Evolutionary conservation across 208 protist species (phyloP).

Genomic region (Wallacemonas sp.): DNA sequence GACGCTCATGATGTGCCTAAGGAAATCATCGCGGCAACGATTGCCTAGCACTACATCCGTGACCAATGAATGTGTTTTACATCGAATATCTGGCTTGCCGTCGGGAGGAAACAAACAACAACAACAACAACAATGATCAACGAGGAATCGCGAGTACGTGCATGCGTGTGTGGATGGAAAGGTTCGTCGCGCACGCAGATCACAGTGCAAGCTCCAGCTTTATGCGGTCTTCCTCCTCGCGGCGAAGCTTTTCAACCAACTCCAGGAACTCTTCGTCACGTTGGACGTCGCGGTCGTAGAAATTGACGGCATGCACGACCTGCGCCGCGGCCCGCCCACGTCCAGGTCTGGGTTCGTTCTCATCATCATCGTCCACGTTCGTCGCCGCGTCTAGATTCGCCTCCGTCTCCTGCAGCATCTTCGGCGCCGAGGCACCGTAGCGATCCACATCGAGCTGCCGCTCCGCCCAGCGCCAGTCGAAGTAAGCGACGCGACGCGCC

Average conservation of each 20-base stretch:
- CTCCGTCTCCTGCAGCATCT: slow-evolving; percentile 27
- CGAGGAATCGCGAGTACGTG: no score
- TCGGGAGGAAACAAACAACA: background rate
- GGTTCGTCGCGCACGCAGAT: background rate
- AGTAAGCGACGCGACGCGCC: slow-evolving; percentile 84
- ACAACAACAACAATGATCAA: background rate
- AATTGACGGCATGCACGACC: slow-evolving; percentile 27
- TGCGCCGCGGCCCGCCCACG: background rate
- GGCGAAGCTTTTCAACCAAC: slow-evolving; percentile 47
- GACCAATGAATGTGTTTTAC: no score
- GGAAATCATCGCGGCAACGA: no score
- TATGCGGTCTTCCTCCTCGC: slow-evolving; percentile 51
- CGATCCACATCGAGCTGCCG: slow-evolving; percentile 76
- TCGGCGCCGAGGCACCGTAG: slow-evolving; percentile 52
- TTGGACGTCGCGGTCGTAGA: slow-evolving; percentile 61
- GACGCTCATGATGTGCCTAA: no score
- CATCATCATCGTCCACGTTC: background rate
- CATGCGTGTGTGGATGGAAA: no score
- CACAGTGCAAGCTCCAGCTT: slow-evolving; percentile 21
- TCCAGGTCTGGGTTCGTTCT: background rate
- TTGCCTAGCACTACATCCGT: no score
- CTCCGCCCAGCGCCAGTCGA: slow-evolving; percentile 78
- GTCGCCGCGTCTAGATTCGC: background rate
- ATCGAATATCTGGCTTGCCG: background rate
- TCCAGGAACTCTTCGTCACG: slow-evolving; percentile 74